Evolutionary conservation across 116 monocot species (phyloP), one percentile per base, ranked within the genome.

Genomic region (Papilionanthe hybrid): DNA sequence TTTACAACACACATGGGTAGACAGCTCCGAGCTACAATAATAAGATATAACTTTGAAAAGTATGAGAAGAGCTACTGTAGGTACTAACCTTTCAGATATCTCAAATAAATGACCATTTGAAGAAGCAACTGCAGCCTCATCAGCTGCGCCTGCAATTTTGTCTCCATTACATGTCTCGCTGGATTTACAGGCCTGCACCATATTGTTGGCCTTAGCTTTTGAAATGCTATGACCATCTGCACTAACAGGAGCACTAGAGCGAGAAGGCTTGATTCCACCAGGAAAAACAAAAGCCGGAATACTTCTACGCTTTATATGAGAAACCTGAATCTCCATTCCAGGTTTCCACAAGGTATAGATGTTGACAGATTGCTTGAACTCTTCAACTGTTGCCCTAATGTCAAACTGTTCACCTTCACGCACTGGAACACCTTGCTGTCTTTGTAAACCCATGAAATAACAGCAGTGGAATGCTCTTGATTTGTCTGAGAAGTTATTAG

Each of bases 281-380:
- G 98, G 94, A 49, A 98, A 94, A 50, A 98, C 98, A 87, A 98
- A 98, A 4, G 66, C 75, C 20, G 98, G 98, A 66, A 98, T 86
- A 49, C 84, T 86, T 82, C 86, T 88, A 18, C 94, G 88, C 63
- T 91, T 94, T 63, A 94, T 91, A 83, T 98, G 98, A 77, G 88
- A 85, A 60, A 98, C 91, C 69, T 91, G 91, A 48, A 98, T 93
- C 23, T 90, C 88, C 98, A 98, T 98, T 45, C 94, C 94, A 32
- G 80, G 78, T 83, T 85, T 94, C 94, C 93, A 94, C 3, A 85
- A 72, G 28, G 86, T 77, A 65, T 94, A 94, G 30, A 77, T 81
- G 57, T 78, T 74, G 27, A 98, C 91, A 55, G 83, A 42, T 66
- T 56, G 42, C 73, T 90, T 98, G 55, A 98, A 98, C n/a, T 94